Percentiles rank a stretch among this genome's conserved stretches.
phyloP scores from a whole-genome alignment of 169 alveolate genomes.

The Plasmodium inui region DNA sequence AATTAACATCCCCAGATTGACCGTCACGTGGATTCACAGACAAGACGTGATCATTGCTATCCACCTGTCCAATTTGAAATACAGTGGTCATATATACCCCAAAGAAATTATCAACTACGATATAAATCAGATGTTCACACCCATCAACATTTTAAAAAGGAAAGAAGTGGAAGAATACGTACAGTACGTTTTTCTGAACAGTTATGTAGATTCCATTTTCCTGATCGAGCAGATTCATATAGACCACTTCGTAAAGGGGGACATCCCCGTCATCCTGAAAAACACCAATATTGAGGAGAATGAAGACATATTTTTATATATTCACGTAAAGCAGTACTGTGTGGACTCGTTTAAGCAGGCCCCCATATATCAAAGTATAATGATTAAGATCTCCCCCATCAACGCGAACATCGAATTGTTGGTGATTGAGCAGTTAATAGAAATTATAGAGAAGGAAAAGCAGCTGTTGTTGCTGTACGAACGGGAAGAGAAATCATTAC shows the following conservation, averaged over 20 bases:
- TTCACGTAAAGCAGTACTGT: constrained; percentile 80
- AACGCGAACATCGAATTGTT: constrained; percentile 89
- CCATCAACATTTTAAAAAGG: constrained; percentile 39
- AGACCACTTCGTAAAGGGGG: constrained; percentile 92
- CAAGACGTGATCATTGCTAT: constrained; percentile 82
- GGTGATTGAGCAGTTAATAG: constrained; percentile 90
- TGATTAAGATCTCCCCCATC: constrained; percentile 86
- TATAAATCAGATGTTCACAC: constrained; percentile 37
- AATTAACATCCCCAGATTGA: constrained; percentile 80
- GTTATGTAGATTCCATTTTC: constrained; percentile 77
- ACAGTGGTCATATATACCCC: constrained; percentile 74
- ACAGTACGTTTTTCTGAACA: constrained; percentile 56
- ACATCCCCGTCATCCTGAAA: constrained; percentile 91
- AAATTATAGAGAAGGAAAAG: constrained; percentile 85
- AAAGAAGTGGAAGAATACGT: constrained; percentile 57
- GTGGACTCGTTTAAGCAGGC: constrained; percentile 80
- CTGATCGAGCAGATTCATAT: constrained; percentile 84
- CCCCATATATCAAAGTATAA: constrained; percentile 87
- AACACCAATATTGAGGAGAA: constrained; percentile 82
- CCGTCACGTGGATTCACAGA: constrained; percentile 82
- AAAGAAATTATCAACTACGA: constrained; percentile 54
- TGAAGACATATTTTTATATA: constrained; percentile 87
- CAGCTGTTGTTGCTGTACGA: constrained; percentile 74
- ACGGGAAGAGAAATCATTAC: constrained; percentile 46
- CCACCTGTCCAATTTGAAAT: constrained; percentile 77